Conservation (phyloP, 495 filamentous ascomycete genomes). For the Aspergillus ostianus region DNA sequence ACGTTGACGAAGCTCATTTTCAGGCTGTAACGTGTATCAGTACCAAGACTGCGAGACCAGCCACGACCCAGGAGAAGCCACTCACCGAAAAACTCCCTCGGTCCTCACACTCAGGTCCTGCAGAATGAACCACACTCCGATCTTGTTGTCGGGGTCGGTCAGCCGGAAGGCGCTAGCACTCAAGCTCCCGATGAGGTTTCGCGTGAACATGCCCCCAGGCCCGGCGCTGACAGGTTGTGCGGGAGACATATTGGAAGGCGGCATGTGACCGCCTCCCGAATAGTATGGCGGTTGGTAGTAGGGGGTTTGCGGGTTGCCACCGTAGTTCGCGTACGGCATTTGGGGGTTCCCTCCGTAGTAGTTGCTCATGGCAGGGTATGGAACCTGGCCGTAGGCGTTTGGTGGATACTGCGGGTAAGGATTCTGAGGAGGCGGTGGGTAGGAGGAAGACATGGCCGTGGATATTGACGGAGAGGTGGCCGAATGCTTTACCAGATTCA, state of each 20-base stretch:
- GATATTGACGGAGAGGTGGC: conserved; percentile 87
- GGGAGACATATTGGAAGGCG: conserved; percentile 37
- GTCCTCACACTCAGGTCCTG: conserved; percentile 94
- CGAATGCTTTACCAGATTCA: conserved; percentile 89
- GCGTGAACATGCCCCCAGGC: conserved; percentile 88
- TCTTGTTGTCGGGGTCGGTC: conserved; percentile 75
- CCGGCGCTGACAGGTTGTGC: conserved; percentile 43
- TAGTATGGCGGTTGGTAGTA: conserved; percentile 40
- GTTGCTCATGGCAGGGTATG: conserved; percentile 40
- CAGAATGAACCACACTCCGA: conserved; percentile 95
- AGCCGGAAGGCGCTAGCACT: conserved; percentile 88
- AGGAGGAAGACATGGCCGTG: conserved; percentile 74
- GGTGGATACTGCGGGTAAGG: conserved; percentile 36
- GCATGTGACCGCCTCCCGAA: conserved; percentile 33
- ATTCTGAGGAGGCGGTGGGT: conserved; percentile 58
- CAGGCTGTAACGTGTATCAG: conserved; percentile 39
- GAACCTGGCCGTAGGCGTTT: conserved; percentile 38
- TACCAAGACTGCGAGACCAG: background rate
- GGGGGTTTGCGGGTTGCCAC: conserved; percentile 34
- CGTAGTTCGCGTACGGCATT: conserved; percentile 44
- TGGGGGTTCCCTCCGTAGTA: conserved; percentile 42
- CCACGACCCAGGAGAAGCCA: background rate
- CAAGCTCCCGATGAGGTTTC: conserved; percentile 92
- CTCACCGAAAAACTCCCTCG: conserved; percentile 86
- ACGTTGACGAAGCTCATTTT: conserved; percentile 88